Evolutionary conservation across 805 yeast species (phyloP).

Genomic region (Sugiyamaella smithiae): DNA sequence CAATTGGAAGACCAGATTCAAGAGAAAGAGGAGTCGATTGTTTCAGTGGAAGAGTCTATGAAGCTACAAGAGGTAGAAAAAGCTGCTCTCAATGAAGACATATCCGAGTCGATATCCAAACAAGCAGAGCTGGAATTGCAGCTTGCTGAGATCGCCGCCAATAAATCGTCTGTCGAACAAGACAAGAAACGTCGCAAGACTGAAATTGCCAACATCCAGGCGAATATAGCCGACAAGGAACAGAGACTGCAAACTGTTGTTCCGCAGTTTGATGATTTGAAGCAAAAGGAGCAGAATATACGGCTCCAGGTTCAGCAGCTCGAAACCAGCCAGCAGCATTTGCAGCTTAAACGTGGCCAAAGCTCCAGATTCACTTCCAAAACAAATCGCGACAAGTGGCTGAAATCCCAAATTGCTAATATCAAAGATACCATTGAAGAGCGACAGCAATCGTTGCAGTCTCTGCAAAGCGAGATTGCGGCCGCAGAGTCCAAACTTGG

Average conservation of each 20-base stretch:
- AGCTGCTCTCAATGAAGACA: conserved; percentile 49
- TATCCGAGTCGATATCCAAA: conserved; percentile 10
- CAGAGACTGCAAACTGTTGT: conserved; percentile 8
- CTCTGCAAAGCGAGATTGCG: background rate
- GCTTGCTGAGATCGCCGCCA: conserved; percentile 31
- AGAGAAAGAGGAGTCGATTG: conserved; percentile 31
- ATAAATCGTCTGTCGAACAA: conserved; percentile 19
- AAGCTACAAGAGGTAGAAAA: conserved; percentile 57
- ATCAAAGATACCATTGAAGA: conserved; percentile 25
- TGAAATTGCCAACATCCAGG: conserved; percentile 33
- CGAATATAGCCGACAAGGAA: conserved; percentile 15
- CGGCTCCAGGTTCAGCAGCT: conserved; percentile 42
- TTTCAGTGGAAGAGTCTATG: conserved; percentile 45
- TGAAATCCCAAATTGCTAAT: conserved; percentile 48
- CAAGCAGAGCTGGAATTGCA: conserved; percentile 38
- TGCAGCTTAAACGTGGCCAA: conserved; percentile 71
- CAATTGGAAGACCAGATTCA: conserved; percentile 18
- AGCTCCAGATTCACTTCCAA: conserved; percentile 54
- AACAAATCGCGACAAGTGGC: conserved; percentile 66
- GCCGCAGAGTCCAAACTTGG: background rate
- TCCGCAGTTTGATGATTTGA: conserved; percentile 29
- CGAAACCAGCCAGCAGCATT: conserved; percentile 53
- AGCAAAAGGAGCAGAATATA: conserved; percentile 40
- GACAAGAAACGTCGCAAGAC: conserved; percentile 35
- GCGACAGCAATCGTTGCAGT: background rate